Percentiles rank a stretch among this genome's conserved stretches.
Conservation (phyloP, 2,329 filamentous ascomycete species). For the Colletotrichum musicola region DNA sequence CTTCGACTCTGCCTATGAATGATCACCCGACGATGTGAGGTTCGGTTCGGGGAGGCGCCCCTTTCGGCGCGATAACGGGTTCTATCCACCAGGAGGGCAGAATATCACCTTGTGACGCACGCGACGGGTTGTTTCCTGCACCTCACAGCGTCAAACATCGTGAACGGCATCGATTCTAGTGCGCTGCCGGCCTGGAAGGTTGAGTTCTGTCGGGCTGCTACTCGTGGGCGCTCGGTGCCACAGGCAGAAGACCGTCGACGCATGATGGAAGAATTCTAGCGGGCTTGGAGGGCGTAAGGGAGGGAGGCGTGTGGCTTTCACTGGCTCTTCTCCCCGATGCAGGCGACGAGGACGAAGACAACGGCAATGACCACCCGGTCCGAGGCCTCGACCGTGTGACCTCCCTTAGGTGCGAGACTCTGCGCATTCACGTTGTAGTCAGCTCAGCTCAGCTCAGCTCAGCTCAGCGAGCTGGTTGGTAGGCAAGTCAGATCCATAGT, state of each 20-base stretch:
- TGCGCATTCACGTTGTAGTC: too few relatives aligned
- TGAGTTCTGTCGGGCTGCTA: too few relatives aligned
- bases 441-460: too few relatives aligned
- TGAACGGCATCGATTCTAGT: neutral
- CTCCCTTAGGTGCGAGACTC: too few relatives aligned
- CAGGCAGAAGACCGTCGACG: slow-evolving; percentile 21
- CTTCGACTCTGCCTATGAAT: neutral
- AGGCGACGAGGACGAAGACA: too few relatives aligned
- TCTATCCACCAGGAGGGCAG: neutral
- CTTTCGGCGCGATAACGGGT: slow-evolving; percentile 6
- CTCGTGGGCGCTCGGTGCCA: slow-evolving; percentile 3
- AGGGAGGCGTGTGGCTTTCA: neutral
- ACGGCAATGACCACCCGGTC: too few relatives aligned
- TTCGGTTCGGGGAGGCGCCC: slow-evolving; percentile 20
- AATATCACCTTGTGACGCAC: slow-evolving; percentile 5
- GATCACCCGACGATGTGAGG: slow-evolving; percentile 25
- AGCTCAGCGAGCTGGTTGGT: too few relatives aligned
- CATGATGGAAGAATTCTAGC: slow-evolving; percentile 32
- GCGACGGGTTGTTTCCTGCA: neutral
- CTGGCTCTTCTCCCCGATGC: neutral
- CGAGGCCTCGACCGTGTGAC: too few relatives aligned
- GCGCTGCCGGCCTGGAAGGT: too few relatives aligned
- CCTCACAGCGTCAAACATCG: neutral
- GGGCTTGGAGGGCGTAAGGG: slow-evolving; percentile 20
- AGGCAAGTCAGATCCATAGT: too few relatives aligned